Base-by-base conservation (phyloP, 2,329 filamentous ascomycete genomes). In the Geosmithia flava region DNA sequence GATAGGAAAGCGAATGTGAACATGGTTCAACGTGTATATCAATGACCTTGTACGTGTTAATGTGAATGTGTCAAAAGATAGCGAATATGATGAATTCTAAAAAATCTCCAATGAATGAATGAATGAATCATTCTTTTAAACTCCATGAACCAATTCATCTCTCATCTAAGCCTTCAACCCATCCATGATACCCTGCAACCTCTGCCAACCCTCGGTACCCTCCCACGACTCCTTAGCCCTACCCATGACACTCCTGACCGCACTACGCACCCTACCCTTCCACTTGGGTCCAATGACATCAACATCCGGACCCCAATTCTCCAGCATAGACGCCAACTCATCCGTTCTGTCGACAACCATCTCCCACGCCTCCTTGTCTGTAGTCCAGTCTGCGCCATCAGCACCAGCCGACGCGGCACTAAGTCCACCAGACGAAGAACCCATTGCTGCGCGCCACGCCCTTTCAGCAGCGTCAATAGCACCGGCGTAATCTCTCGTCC, bases 391-490 rank as follows among this genome's bases (percentile, higher is more conserved):
- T n/a, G 50, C 29, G 3, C 52, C 52, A 3, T 51, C 49, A 15
- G 52, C 52, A 11, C 40, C 33, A 10, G 47, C 19, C 15, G 47
- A 44, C 4, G 47, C 8, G 7, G 19, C 29, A 8, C 20, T 20
- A 1, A 43, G 17, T 13, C 42, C 45, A 15, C 40, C 33, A 69
- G 48, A 53, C 70, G 61, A 58, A 74, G 60, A 75, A 57, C 53
- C 69, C 54, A 50, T 69, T 60, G 55, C 68, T 50, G 50, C 69
- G 2, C 93, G 78, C 90, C 91, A 98, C 0, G 84, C 87, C 60
- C 91, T 90, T 66, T 97, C 93, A 29, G 90, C 80, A 1, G 87
- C 87, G 6, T 89, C 85, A 1, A 97, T 72, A 4, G 90, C 87
- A 2, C 81, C 81, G 0, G 69, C 66, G 1, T 83, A 85, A 47